These are phyloP conservation scores for Lepidium didymum DNA, from an alignment of 345 rosid species.

Conservation along the genomic window DNA sequence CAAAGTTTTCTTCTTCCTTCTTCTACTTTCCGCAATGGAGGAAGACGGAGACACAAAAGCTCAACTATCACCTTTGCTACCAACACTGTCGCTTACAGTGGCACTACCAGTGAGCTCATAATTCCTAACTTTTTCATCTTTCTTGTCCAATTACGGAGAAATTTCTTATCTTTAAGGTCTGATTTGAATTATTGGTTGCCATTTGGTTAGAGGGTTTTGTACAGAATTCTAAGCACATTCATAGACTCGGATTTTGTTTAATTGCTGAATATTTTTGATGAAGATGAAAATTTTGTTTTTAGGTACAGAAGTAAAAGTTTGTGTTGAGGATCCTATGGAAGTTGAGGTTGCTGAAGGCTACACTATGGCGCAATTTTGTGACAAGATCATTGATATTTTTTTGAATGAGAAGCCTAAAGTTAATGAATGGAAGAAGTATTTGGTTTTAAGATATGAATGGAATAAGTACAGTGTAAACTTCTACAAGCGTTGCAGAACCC, in stretches of 20 bases:
- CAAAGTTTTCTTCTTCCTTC: constrained; percentile 15
- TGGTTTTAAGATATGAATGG: constrained; percentile 86
- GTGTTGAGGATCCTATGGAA: constrained; percentile 39
- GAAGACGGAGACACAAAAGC: constrained; percentile 12
- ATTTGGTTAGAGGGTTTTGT: not conserved
- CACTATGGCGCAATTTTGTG: constrained; percentile 66
- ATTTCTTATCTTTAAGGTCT: not conserved
- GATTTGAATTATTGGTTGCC: not conserved
- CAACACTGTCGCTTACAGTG: not conserved
- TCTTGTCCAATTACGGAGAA: not conserved
- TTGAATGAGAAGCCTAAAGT: constrained; percentile 70
- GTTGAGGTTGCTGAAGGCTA: constrained; percentile 68
- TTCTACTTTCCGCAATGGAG: constrained; percentile 16
- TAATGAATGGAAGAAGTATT: constrained; percentile 71
- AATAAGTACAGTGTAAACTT: constrained; percentile 63
- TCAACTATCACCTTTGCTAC: constrained; percentile 12
- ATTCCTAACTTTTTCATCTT: not conserved
- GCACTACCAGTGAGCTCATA: constrained; percentile 22
- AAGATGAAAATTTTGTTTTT: not conserved
- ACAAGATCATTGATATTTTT: constrained; percentile 69
- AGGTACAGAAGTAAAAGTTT: constrained; percentile 44
- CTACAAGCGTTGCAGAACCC: constrained; percentile 51
- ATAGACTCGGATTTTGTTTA: not conserved
- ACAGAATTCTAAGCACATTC: not conserved
- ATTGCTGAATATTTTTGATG: not conserved